Base-by-base conservation (phyloP, 2,329 filamentous ascomycete genomes). In the Aspergillus ibericus region DNA sequence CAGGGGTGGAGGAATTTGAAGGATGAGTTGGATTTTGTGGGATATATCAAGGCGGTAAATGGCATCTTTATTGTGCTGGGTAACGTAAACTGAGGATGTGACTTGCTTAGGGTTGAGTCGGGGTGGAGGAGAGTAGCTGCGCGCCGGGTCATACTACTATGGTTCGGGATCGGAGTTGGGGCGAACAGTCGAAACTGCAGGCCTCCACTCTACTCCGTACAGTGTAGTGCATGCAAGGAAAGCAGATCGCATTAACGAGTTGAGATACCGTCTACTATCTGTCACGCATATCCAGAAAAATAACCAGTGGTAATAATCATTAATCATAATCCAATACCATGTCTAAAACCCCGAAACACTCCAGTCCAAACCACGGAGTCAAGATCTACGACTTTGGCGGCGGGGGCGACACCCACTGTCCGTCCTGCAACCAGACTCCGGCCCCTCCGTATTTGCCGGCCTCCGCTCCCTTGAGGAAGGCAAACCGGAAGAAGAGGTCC, bases 401-500 rank as follows among this genome's bases (percentile, higher is more conserved):
- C 13, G 62, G 55, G 3, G 73, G 69, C 6, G 73, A 63, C n/a
- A 66, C 64, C 74, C 74, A 77, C 5, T 60, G 55, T 35, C 75
- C 75, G 56, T 77, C 71, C 47, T 68, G 69, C 34, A 70, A 57
- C 76, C 76, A 78, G 18, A 78, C 74, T 4, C 75, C 76, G 32
- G 72, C 63, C 10, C 71, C 71, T 3, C 76, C 70, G 53, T 78
- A 78, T 36, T 63, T 66, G 5, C 76, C 76, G 13, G 75, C 72
- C 50, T 74, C 70, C 5, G 75, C 70, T 13, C 76, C 76, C 25
- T 70, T 73, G 53, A 81, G 65, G 65, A 78, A 81, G 0, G 78
- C 78, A 61, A 81, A 80, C 7, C 78, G 74, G 70, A 80, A 80
- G 65, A 80, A 81, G 8, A 78, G 65, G 58, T 75, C 75, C 35